These are phyloP conservation scores for Amanita pseudoporphyria DNA, from an alignment of 768 basidiomycete species.

Conservation along the genomic window DNA sequence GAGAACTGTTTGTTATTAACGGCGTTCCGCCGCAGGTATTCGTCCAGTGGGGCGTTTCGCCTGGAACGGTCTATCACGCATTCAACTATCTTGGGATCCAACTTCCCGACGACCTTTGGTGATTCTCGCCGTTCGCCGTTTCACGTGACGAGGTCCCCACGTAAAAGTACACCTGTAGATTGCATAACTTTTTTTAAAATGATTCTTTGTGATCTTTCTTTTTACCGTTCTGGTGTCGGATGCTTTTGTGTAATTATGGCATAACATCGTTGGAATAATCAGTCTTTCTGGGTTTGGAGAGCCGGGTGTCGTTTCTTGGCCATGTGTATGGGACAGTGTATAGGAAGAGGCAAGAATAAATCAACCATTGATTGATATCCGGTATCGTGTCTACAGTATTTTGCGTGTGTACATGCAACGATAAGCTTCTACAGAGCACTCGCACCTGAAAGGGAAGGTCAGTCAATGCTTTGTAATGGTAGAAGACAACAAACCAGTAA, in stretches of 20 bases:
- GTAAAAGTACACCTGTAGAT: background rate
- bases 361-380: constrained; percentile 5
- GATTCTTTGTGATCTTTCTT: background rate
- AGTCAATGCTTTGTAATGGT: background rate
- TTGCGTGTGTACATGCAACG: constrained; percentile 3
- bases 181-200: background rate
- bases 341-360: background rate
- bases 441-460: constrained; percentile 23
- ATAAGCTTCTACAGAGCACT: constrained; percentile 28
- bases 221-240: background rate
- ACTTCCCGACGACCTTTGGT: background rate
- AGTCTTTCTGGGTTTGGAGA: background rate
- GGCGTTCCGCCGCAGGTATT: background rate
- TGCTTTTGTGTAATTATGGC: constrained; percentile 3
- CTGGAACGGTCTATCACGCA: constrained; percentile 4
- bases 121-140: background rate
- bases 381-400: constrained; percentile 9
- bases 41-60: constrained; percentile 4
- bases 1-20: background rate
- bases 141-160: background rate
- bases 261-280: background rate
- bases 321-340: background rate
- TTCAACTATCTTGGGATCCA: constrained; percentile 1
- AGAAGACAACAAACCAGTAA: constrained; percentile 56
- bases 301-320: background rate